These are phyloP conservation scores for Pestalotiopsis sp. DNA, from an alignment of 2,329 filamentous ascomycete genomes.

Conservation along the genomic window DNA sequence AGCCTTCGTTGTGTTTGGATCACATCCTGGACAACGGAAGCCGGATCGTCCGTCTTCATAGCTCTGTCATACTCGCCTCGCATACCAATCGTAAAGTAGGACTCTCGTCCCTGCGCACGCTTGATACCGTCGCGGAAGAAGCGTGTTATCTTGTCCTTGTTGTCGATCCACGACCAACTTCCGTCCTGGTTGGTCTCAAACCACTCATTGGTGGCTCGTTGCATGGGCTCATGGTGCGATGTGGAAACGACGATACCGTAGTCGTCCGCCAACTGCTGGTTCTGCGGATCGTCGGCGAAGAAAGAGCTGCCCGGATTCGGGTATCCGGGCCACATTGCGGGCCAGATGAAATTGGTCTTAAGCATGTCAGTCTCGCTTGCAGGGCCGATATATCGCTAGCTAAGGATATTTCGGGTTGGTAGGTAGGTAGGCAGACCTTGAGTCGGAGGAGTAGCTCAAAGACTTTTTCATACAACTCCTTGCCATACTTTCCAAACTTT, in stretches of 20 bases:
- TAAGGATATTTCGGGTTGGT: no score
- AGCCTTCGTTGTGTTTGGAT: constrained; percentile 57
- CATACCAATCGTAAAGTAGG: constrained; percentile 62
- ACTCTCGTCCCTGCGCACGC: constrained; percentile 58
- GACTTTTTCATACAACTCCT: constrained; percentile 61
- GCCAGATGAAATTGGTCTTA: constrained; percentile 69
- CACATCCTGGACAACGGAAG: constrained; percentile 53
- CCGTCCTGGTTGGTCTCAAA: constrained; percentile 43
- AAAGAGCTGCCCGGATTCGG: constrained; percentile 56
- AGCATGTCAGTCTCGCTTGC: background rate
- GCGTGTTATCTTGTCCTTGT: constrained; percentile 53
- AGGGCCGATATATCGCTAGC: background rate
- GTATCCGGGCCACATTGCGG: constrained; percentile 62
- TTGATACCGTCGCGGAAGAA: constrained; percentile 61
- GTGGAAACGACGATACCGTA: constrained; percentile 68
- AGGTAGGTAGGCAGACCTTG: constrained; percentile 28
- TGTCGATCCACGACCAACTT: constrained; percentile 62
- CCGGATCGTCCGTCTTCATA: constrained; percentile 52
- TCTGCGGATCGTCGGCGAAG: constrained; percentile 62
- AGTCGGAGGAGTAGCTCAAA: constrained; percentile 66
- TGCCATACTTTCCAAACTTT: constrained; percentile 50
- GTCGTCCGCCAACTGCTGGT: constrained; percentile 60
- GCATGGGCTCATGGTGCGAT: constrained; percentile 69
- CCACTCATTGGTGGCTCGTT: constrained; percentile 56
- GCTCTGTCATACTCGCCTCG: constrained; percentile 59